phyloP scores from a whole-genome alignment of 371 early-diverging fungal species.

The Apophysomyces ossiformis region DNA sequence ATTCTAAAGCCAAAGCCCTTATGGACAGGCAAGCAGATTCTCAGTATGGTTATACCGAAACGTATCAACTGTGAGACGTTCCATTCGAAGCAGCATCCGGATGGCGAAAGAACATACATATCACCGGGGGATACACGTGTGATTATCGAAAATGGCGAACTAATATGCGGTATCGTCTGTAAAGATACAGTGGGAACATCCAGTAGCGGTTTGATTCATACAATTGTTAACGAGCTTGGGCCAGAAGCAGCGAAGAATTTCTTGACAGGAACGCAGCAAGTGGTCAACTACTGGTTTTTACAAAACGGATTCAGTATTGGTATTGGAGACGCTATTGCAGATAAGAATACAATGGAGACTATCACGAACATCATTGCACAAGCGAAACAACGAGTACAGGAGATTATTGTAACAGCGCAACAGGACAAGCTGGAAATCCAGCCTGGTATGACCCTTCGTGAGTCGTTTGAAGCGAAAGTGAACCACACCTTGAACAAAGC shows the following conservation, averaged over 20 bases:
- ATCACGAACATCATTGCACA: conserved; percentile 87
- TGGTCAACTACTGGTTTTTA: conserved; percentile 97
- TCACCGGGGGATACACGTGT: conserved; percentile 95
- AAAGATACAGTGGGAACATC: conserved; percentile 98
- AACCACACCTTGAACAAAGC: conserved; percentile 94
- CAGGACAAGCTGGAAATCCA: conserved; percentile 85
- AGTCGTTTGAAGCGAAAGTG: conserved; percentile 96
- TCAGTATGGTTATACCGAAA: conserved; percentile 93
- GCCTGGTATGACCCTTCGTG: conserved; percentile 98
- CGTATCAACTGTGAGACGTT: conserved; percentile 85
- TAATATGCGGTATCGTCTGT: conserved; percentile 95
- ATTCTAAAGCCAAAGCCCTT: conserved; percentile 96
- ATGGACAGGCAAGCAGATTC: conserved; percentile 99
- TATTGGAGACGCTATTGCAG: conserved; percentile 99
- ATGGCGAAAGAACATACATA: conserved; percentile 77
- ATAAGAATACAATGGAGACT: conserved; percentile 81
- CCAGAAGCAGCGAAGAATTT: conserved; percentile 90
- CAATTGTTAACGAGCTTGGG: conserved; percentile 96
- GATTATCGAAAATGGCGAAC: conserved; percentile 93
- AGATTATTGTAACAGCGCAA: conserved; percentile 89
- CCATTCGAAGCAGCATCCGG: conserved; percentile 81
- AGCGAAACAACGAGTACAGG: conserved; percentile 87
- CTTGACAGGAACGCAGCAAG: conserved; percentile 94
- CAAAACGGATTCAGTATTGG: conserved; percentile 98
- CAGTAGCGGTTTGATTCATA: conserved; percentile 95